Conservation (phyloP, 2,329 filamentous ascomycete genomes). For the Exserohilum turcica region DNA sequence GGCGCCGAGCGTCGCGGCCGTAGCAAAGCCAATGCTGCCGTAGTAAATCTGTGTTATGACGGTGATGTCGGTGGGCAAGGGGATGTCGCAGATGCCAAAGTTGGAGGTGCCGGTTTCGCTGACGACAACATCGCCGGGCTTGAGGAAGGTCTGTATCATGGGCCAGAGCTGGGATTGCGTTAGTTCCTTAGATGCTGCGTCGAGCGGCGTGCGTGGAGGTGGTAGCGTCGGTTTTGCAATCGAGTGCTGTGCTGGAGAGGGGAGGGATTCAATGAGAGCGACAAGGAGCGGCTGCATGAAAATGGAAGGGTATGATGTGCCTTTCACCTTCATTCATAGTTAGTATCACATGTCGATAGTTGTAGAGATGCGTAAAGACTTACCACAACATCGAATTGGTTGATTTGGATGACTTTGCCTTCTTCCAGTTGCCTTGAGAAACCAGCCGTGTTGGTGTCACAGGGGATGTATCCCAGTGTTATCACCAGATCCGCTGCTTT, state of each 20-base stretch:
- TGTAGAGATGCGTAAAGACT: not conserved
- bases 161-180: conserved; percentile 54
- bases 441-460: conserved; percentile 51
- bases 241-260: conserved; percentile 27
- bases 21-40: conserved; percentile 52
- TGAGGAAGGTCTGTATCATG: conserved; percentile 46
- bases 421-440: conserved; percentile 47
- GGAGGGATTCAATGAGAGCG: conserved; percentile 33
- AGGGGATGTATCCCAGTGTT: conserved; percentile 48
- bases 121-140: conserved; percentile 47
- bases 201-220: conserved; percentile 34
- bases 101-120: conserved; percentile 51
- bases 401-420: conserved; percentile 43
- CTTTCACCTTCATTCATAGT: conserved; percentile 31
- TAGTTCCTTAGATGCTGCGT: conserved; percentile 44
- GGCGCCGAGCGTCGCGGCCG: conserved; percentile 49
- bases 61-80: conserved; percentile 32
- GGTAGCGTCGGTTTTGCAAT: conserved; percentile 34
- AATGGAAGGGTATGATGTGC: conserved; percentile 38
- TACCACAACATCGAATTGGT: conserved; percentile 47
- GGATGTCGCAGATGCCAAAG: conserved; percentile 47
- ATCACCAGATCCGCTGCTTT: conserved; percentile 46
- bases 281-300: conserved; percentile 47
- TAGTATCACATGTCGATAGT: not conserved
- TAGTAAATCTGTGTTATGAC: conserved; percentile 53